phyloP scores from a whole-genome alignment of 768 basidiomycete species.

The Hemileccinum impolitum region DNA sequence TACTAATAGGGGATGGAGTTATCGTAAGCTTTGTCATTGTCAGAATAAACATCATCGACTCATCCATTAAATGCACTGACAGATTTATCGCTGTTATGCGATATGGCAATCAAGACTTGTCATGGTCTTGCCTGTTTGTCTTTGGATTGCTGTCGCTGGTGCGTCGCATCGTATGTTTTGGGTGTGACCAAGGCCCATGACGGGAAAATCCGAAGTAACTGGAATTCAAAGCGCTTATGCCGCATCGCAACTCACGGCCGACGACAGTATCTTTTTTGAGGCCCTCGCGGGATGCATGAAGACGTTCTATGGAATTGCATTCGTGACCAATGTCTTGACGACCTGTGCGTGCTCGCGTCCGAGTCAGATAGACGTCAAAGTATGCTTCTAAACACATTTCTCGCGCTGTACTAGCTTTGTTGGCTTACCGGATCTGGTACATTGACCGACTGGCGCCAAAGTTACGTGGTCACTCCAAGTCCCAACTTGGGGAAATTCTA shows the following conservation, averaged over 20 bases:
- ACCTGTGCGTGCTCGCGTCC: constrained; percentile 4
- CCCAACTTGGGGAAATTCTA: not conserved
- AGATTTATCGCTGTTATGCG: constrained; percentile 13
- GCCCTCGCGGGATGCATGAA: constrained; percentile 5
- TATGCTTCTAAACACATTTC: not conserved
- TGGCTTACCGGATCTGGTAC: constrained; percentile 7
- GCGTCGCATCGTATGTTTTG: not conserved
- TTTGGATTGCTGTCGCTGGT: constrained; percentile 6
- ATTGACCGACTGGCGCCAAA: not conserved
- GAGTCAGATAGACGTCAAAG: too few species aligned
- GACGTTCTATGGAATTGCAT: constrained; percentile 3
- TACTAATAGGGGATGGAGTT: constrained; percentile 6
- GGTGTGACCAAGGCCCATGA: not conserved
- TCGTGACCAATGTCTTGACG: constrained; percentile 7
- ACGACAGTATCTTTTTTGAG: not conserved
- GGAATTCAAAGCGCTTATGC: not conserved
- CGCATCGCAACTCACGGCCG: not conserved
- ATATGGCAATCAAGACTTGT: constrained; percentile 6
- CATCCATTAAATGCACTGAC: not conserved
- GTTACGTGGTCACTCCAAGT: not conserved
- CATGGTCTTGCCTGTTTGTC: constrained; percentile 5
- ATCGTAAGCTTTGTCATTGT: constrained; percentile 3
- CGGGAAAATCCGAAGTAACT: constrained; percentile 2
- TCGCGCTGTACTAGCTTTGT: not conserved
- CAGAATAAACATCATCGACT: not conserved